phyloP scores from a whole-genome alignment of 2,329 filamentous ascomycete genomes.

The Paraphaeosphaeria minitans region DNA sequence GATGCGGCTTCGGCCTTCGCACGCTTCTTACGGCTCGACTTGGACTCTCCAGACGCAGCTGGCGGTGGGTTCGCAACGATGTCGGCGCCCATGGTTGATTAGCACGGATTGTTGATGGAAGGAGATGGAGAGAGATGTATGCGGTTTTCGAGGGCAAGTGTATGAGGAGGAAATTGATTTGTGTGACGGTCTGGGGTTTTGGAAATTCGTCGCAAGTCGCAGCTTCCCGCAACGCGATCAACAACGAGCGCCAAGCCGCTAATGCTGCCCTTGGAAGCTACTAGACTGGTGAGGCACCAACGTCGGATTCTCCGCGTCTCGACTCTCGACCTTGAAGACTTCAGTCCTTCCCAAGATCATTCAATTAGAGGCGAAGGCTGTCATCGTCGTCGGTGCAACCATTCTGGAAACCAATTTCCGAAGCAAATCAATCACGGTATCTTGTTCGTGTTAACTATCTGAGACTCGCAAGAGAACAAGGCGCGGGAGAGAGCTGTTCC shows the following conservation, averaged over 20 bases:
- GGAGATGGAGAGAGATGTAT: slow-evolving; percentile 8
- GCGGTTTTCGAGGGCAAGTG: slow-evolving; percentile 7
- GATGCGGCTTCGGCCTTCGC: slow-evolving; percentile 49
- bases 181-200: slow-evolving; percentile 11
- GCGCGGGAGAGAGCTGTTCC: no score
- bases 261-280: slow-evolving; percentile 13
- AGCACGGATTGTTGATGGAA: background rate
- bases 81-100: slow-evolving; percentile 54
- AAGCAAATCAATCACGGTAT: no score
- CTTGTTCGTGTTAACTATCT: no score
- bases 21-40: slow-evolving; percentile 60
- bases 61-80: slow-evolving; percentile 67
- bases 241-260: slow-evolving; percentile 13
- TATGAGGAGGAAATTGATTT: slow-evolving; percentile 9
- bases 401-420: no score
- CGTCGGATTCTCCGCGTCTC: background rate
- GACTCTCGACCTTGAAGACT: background rate
- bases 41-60: slow-evolving; percentile 62
- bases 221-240: slow-evolving; percentile 7
- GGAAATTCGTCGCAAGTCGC: slow-evolving; percentile 17
- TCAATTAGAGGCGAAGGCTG: no score
- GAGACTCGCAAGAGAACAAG: no score
- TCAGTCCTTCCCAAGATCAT: background rate
- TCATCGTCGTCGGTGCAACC: no score
- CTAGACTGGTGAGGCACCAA: slow-evolving; percentile 13